Evolutionary conservation across 2,329 filamentous ascomycete genomes (phyloP), one percentile per base, ranked within the genome.

Genomic region (Phialophora tarda): DNA sequence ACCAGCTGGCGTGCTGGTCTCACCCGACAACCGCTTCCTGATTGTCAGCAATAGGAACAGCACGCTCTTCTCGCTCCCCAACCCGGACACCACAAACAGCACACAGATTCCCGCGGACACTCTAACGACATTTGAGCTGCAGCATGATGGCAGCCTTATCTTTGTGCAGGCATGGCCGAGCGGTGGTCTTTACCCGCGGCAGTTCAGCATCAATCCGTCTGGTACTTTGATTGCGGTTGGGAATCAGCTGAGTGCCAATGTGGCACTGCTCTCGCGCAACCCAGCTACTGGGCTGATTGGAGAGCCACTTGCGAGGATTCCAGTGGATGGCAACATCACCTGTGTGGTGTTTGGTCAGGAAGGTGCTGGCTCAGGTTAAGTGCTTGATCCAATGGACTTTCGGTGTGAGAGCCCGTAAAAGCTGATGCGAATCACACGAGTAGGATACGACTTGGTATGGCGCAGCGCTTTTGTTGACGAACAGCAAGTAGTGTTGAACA

Each of bases 31-130:
- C 23, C 50, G 50, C 4, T 53, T 53, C 50, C 50, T 53, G 50
- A 8, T 53, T 53, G 50, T 53, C 23, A 53, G 50, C 50, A 53
- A 53, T 5, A 53, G 50, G 23, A 53, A 53, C 12, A 53, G 50
- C 50, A 53, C 50, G 11, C 50, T 53, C 23, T 53, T 53, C 50
- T 53, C 50, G 11, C 50, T 53, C 23, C 50, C 50, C 12, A 28
- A 53, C 50, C 50, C 50, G 23, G 50, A 53, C 11, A 28, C n/a
- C 50, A 53, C 17, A 6, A 53, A 53, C 23, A 53, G 23, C 50
- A 53, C 50, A 6, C 50, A 24, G 23, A 53, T 53, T 14, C 50
- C 50, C 50, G 23, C 50, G 21, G 50, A 53, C 23, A 8, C 50
- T 21, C 12, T 53, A 17, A 53, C 50, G n/a, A 53, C 50, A 23